Evolutionary conservation across 352 stramenopile genomes (phyloP).

Genomic region (Halophytophthora polymorphica): DNA sequence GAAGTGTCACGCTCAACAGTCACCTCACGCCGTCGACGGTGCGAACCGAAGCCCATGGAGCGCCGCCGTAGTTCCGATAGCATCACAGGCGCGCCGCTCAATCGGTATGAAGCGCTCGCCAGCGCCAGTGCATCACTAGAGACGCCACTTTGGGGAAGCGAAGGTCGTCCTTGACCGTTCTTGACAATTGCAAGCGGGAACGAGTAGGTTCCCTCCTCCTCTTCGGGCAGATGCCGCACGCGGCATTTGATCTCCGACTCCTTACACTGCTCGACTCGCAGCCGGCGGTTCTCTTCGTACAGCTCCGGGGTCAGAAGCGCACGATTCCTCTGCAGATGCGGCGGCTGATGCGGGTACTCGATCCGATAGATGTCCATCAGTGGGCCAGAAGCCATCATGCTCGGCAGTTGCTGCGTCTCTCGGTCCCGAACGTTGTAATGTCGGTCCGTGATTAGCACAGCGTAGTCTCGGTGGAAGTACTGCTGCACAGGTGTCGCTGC

Average conservation of each 20-base stretch:
- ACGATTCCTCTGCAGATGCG: constrained; percentile 47
- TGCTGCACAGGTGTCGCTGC: constrained; percentile 71
- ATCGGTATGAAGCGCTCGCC: constrained; percentile 50
- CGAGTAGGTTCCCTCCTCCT: constrained; percentile 36
- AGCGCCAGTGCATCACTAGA: constrained; percentile 21
- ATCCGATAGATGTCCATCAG: constrained; percentile 74
- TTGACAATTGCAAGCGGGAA: constrained; percentile 53
- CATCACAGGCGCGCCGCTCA: constrained; percentile 70
- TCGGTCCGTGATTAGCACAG: constrained; percentile 82
- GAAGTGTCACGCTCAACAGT: constrained; percentile 77
- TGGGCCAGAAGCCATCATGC: constrained; percentile 76
- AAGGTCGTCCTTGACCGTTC: constrained; percentile 5
- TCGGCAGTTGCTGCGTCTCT: constrained; percentile 81
- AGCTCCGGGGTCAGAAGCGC: constrained; percentile 31
- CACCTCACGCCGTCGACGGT: constrained; percentile 32
- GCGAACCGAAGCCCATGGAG: constrained; percentile 17
- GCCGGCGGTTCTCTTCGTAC: constrained; percentile 59
- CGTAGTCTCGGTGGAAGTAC: constrained; percentile 90
- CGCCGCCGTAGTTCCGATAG: constrained; percentile 62
- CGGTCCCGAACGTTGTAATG: constrained; percentile 88
- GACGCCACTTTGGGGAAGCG: constrained; percentile 5
- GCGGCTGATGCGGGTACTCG: constrained; percentile 73
- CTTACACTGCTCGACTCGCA: constrained; percentile 60
- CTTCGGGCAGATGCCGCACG: constrained; percentile 45
- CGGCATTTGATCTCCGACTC: constrained; percentile 68